phyloP scores from a whole-genome alignment of 495 filamentous ascomycete species.

The Penicillium manginii region DNA sequence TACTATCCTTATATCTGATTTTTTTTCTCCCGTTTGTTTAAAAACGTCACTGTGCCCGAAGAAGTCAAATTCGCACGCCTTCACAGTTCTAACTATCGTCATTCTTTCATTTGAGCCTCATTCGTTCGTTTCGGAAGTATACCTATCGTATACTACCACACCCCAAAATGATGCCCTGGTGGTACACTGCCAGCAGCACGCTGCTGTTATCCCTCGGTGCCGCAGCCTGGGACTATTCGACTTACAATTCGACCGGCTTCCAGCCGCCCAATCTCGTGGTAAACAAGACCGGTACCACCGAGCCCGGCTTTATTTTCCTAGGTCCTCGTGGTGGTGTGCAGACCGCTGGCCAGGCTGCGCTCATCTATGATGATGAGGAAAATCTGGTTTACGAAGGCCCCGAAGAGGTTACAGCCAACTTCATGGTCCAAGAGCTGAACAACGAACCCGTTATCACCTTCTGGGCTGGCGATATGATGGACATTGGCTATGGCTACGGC shows the following conservation, averaged over 20 bases:
- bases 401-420: slow-evolving; percentile 39
- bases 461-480: slow-evolving; percentile 41
- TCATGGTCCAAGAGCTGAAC: slow-evolving; percentile 37
- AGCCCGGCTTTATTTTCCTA: slow-evolving; percentile 41
- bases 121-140: slow-evolving; percentile 6
- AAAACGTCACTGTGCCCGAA: not conserved
- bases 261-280: slow-evolving; percentile 36
- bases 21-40: slow-evolving; percentile 3
- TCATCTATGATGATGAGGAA: slow-evolving; percentile 40
- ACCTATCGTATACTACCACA: slow-evolving; percentile 6
- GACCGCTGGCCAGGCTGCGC: slow-evolving; percentile 31
- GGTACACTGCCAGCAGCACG: slow-evolving; percentile 26
- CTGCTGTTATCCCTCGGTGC: slow-evolving; percentile 33
- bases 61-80: not conserved
- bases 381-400: slow-evolving; percentile 41
- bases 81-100: slow-evolving; percentile 12
- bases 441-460: slow-evolving; percentile 41
- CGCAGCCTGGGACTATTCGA: slow-evolving; percentile 33
- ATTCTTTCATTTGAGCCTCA: slow-evolving; percentile 13
- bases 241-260: slow-evolving; percentile 30
- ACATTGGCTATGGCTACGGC: slow-evolving; percentile 38
- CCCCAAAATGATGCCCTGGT: slow-evolving; percentile 19
- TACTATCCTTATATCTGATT: not conserved
- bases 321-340: slow-evolving; percentile 37
- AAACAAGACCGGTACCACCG: slow-evolving; percentile 32